phyloP scores from a whole-genome alignment of 1,284 basidiomycete genomes.

The Ustilago cynodontis region DNA sequence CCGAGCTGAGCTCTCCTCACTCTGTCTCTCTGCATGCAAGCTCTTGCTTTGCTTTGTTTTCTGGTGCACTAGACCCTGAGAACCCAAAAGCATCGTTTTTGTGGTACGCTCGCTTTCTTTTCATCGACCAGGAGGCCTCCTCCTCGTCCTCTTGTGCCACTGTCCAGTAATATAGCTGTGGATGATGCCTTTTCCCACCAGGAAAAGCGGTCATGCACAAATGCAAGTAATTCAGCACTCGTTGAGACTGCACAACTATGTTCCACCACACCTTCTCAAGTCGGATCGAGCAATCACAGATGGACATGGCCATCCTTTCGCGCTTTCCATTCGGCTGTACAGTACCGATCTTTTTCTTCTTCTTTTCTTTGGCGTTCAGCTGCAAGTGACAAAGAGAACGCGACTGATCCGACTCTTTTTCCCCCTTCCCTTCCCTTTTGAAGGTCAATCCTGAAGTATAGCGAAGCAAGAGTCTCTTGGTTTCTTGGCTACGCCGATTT shows the following conservation, averaged over 20 bases:
- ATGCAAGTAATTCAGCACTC: too few relatives aligned
- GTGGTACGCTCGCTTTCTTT: constrained; percentile 11
- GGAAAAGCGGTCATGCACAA: too few relatives aligned
- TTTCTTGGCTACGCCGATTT: background rate
- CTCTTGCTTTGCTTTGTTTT: background rate
- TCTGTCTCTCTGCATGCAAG: background rate
- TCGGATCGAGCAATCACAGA: too few relatives aligned
- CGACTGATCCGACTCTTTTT: background rate
- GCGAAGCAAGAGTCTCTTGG: background rate
- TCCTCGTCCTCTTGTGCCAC: background rate
- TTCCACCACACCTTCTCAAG: too few relatives aligned
- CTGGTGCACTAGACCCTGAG: constrained; percentile 17
- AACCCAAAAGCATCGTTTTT: constrained; percentile 13
- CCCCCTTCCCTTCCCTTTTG: too few relatives aligned
- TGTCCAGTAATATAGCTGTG: background rate
- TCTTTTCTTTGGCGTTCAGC: too few relatives aligned
- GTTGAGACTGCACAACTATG: too few relatives aligned
- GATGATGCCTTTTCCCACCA: too few relatives aligned
- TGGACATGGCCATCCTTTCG: background rate
- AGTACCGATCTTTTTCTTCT: background rate
- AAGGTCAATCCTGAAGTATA: too few relatives aligned
- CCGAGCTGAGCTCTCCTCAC: background rate
- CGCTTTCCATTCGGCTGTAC: background rate
- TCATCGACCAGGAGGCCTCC: background rate
- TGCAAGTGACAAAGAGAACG: background rate